phyloP scores from a whole-genome alignment of 192 early-diverging fungal genomes.

The Paraglomus occultum region DNA sequence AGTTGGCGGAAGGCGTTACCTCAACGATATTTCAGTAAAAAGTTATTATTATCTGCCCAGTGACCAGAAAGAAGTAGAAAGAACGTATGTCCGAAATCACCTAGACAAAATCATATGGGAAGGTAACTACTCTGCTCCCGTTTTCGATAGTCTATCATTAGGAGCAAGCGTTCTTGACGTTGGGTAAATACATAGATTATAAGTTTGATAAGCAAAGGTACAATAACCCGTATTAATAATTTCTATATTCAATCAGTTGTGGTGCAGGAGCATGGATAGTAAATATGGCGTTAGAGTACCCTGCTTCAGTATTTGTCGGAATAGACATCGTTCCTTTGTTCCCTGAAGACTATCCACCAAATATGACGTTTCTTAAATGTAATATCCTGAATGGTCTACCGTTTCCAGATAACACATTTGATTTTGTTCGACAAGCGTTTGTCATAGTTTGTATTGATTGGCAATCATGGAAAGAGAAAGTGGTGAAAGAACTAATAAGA shows the following conservation, averaged over 20 bases:
- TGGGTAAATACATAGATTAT: slow-evolving; percentile 1
- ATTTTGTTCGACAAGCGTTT: slow-evolving; percentile 9
- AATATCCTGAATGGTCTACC: slow-evolving; percentile 16
- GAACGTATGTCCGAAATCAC: not conserved
- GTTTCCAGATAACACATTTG: slow-evolving; percentile 17
- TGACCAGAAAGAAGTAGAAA: slow-evolving; percentile 12
- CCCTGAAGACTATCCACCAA: not conserved
- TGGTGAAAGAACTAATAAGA: too few species aligned
- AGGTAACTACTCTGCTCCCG: slow-evolving; percentile 2
- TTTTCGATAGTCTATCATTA: not conserved
- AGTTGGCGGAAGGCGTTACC: too few species aligned
- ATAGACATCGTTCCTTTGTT: slow-evolving; percentile 1
- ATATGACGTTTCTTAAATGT: slow-evolving; percentile 14
- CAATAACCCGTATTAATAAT: too few species aligned
- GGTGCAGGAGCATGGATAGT: slow-evolving; percentile 3
- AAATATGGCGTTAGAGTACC: slow-evolving; percentile 8
- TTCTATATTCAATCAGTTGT: not conserved
- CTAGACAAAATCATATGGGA: not conserved
- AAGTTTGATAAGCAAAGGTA: too few species aligned
- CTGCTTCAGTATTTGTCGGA: not conserved
- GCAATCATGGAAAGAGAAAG: too few species aligned
- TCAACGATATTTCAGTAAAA: not conserved
- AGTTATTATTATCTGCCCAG: slow-evolving; percentile 23
- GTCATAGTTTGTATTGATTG: too few species aligned
- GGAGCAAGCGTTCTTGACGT: slow-evolving; percentile 8